Evolutionary conservation across 2,329 filamentous ascomycete genomes (phyloP), one percentile per base, ranked within the genome.

Genomic region (Cytospora schulzeri): DNA sequence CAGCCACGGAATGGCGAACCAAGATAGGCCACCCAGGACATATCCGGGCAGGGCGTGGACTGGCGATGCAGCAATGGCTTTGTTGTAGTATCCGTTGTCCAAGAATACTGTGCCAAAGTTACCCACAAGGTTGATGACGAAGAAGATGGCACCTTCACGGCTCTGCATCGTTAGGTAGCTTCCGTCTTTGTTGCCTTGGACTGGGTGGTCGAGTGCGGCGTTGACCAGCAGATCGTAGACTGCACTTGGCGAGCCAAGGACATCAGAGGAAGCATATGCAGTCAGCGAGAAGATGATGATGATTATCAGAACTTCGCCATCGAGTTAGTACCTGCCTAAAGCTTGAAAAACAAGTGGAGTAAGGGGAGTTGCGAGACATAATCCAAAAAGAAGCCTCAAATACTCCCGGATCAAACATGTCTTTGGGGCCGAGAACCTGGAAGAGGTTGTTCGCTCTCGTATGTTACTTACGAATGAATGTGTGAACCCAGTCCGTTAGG

Each of bases 1-100:
- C 12, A 96, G 82, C 91, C 91, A 96, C 0, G 93, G 93, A 60
- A 97, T 96, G 0, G 93, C 93, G 70, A 97, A 97, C 93, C 93
- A 97, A 57, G 86, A 88, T 1, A 96, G 83, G 26, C 93, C 93
- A 6, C 93, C 93, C 67, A 94, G 85, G 62, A 97, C 89, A 73
- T 97, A 97, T 22, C 93, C 93, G 0, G 93, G 93, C 2, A 97
- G 85, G 0, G 93, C 93, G 66, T 94, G 88, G 0, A 94, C 90
- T 0, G 92, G 92, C 26, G 88, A 90, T 0, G 93, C 92, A 8
- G 93, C 92, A 71, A 97, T 96, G 19, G 92, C 93, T 77, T 96
- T 96, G 82, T 96, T 95, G 78, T 93, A 96, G 79, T 96, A 96
- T 19, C 90, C 89, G 69, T 93, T 66, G 41, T 67, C 92, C 53